Percentiles rank a stretch among this genome's conserved stretches.
These are phyloP conservation scores for Starmera amethionina DNA, from an alignment of 805 yeast genomes.

Conservation along the genomic window DNA sequence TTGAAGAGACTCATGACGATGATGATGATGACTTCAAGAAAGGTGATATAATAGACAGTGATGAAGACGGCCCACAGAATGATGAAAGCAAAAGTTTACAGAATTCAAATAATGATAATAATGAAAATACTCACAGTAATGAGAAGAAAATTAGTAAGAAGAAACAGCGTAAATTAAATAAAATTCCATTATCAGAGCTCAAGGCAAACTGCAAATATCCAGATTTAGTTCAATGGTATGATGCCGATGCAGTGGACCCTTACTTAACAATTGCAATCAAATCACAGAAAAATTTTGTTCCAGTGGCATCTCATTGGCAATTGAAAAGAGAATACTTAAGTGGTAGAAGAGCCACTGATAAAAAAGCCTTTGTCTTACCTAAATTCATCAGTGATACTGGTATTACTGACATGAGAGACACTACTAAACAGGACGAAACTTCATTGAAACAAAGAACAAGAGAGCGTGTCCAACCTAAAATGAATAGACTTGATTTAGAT, in stretches of 20 bases:
- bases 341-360: slow-evolving; percentile 54
- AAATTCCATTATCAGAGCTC: slow-evolving; percentile 57
- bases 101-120: slow-evolving; percentile 10
- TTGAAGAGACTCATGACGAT: slow-evolving; percentile 10
- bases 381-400: slow-evolving; percentile 74
- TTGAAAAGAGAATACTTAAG: slow-evolving; percentile 66
- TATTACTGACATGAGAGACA: slow-evolving; percentile 75
- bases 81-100: slow-evolving; percentile 6
- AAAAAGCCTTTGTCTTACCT: slow-evolving; percentile 70
- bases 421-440: slow-evolving; percentile 37
- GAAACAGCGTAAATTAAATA: slow-evolving; percentile 40
- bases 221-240: slow-evolving; percentile 76
- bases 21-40: slow-evolving; percentile 5
- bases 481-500: slow-evolving; percentile 81
- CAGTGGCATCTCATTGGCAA: slow-evolving; percentile 83
- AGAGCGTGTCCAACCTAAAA: slow-evolving; percentile 80
- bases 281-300: slow-evolving; percentile 52
- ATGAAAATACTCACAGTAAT: slow-evolving; percentile 9
- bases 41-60: slow-evolving; percentile 23
- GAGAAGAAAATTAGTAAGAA: slow-evolving; percentile 30
- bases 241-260: slow-evolving; percentile 80
- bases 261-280: slow-evolving; percentile 54
- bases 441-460: slow-evolving; percentile 64
- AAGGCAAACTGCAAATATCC: slow-evolving; percentile 57
- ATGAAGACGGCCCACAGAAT: slow-evolving; percentile 14